These are phyloP conservation scores for Pistacia integerrima DNA, from an alignment of 345 rosid species.

Conservation along the genomic window DNA sequence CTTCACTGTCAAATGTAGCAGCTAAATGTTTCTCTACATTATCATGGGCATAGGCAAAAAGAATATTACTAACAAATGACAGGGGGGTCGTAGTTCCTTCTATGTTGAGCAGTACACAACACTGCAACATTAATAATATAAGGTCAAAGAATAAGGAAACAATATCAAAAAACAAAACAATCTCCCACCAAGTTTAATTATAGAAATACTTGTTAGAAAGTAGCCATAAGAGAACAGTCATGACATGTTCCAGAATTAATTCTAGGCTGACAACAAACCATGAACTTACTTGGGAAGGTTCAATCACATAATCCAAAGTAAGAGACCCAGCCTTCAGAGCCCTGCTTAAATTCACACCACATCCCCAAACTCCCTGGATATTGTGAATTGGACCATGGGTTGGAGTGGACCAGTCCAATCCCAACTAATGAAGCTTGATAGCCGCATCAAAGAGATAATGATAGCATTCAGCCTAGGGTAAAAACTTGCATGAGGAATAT, in stretches of 20 bases:
- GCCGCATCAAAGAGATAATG: slow-evolving; percentile 66
- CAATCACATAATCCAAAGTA: slow-evolving; percentile 31
- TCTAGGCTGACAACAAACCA: background rate
- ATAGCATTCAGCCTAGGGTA: slow-evolving; percentile 54
- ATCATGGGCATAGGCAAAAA: slow-evolving; percentile 54
- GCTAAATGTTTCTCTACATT: slow-evolving; percentile 53
- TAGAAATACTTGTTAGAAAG: background rate
- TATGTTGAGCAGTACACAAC: slow-evolving; percentile 48
- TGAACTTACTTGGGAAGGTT: slow-evolving; percentile 39
- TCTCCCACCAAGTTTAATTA: background rate
- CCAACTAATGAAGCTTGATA: slow-evolving; percentile 55
- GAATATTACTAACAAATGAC: slow-evolving; percentile 55
- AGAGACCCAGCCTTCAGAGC: slow-evolving; percentile 28
- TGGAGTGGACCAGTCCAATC: slow-evolving; percentile 52
- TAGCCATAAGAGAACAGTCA: background rate
- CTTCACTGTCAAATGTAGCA: slow-evolving; percentile 48
- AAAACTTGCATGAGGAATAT: background rate
- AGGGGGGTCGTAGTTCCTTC: slow-evolving; percentile 62
- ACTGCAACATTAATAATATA: slow-evolving; percentile 32
- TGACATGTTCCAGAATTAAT: background rate
- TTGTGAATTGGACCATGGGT: slow-evolving; percentile 43
- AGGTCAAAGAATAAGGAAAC: slow-evolving; percentile 10
- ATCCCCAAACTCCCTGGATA: slow-evolving; percentile 29
- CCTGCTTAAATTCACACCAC: slow-evolving; percentile 15
- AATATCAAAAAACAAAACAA: background rate